phyloP scores from a whole-genome alignment of 352 stramenopile genomes.

The Peronosclerospora sorghi region DNA sequence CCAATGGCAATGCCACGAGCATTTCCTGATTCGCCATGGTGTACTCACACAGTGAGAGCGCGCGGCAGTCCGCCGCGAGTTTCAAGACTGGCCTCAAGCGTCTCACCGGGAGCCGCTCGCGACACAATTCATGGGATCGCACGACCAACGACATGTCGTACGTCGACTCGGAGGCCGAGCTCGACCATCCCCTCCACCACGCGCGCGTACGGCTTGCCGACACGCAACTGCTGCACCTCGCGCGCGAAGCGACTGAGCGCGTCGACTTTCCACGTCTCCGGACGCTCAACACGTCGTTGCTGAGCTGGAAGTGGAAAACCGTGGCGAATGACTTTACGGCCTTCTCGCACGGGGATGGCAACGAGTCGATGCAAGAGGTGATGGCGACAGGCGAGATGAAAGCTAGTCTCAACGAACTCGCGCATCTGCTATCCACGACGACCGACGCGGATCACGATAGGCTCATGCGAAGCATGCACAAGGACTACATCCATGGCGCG shows the following conservation, averaged over 20 bases:
- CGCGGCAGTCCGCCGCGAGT: too few relatives aligned
- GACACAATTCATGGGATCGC: slow-evolving; percentile 12
- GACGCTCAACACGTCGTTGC: slow-evolving; percentile 17
- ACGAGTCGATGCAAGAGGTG: slow-evolving; percentile 20
- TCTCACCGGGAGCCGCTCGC: slow-evolving; percentile 10
- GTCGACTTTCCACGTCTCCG: slow-evolving; percentile 18
- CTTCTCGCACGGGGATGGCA: slow-evolving; percentile 21
- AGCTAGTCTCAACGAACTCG: slow-evolving; percentile 29
- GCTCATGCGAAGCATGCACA: slow-evolving; percentile 33
- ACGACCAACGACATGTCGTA: slow-evolving; percentile 14
- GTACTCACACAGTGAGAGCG: too few relatives aligned
- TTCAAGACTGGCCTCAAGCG: slow-evolving; percentile 19
- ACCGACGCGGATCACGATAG: slow-evolving; percentile 19
- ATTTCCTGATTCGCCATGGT: too few relatives aligned
- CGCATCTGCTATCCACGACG: slow-evolving; percentile 19
- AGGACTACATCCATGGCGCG: slow-evolving; percentile 38
- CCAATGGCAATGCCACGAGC: too few relatives aligned
- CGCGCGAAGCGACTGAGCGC: slow-evolving; percentile 14
- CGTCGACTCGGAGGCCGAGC: slow-evolving; percentile 11
- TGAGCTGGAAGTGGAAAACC: slow-evolving; percentile 25
- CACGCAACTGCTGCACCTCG: slow-evolving; percentile 12
- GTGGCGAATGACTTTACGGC: slow-evolving; percentile 23
- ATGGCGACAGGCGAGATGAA: slow-evolving; percentile 22
- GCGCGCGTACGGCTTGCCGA: slow-evolving; percentile 11
- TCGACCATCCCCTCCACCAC: slow-evolving; percentile 6